phyloP scores from a whole-genome alignment of 2,329 filamentous ascomycete genomes.

The Penicillium rolfsii region DNA sequence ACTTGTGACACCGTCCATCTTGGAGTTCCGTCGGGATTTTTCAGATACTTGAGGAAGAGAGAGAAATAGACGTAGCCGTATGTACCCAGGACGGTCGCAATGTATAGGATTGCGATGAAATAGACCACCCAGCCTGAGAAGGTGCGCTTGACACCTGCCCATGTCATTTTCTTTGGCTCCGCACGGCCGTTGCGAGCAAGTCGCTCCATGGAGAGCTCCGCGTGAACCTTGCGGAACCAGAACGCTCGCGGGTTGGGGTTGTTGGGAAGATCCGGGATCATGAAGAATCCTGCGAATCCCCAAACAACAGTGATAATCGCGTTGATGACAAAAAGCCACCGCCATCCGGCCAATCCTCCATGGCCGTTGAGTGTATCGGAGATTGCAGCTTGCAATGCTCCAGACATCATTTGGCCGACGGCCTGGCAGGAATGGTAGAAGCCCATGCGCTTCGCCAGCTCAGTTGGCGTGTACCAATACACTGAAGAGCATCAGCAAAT shows the following conservation, averaged over 20 bases:
- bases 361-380: slow-evolving; percentile 37
- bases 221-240: slow-evolving; percentile 52
- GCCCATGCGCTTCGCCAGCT: slow-evolving; percentile 39
- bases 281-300: slow-evolving; percentile 40
- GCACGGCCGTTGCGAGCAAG: slow-evolving; percentile 51
- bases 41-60: slow-evolving; percentile 30
- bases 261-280: slow-evolving; percentile 46
- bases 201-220: slow-evolving; percentile 49
- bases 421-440: slow-evolving; percentile 39
- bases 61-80: slow-evolving; percentile 48
- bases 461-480: slow-evolving; percentile 46
- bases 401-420: slow-evolving; percentile 38
- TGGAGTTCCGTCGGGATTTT: slow-evolving; percentile 45
- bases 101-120: slow-evolving; percentile 52
- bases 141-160: slow-evolving; percentile 50
- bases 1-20: slow-evolving; percentile 51
- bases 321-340: slow-evolving; percentile 46
- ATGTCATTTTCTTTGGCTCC: slow-evolving; percentile 52
- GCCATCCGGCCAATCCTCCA: slow-evolving; percentile 39
- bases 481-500: slow-evolving; percentile 9
- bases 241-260: slow-evolving; percentile 31
- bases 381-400: slow-evolving; percentile 38
- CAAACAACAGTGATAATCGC: slow-evolving; percentile 44
- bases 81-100: slow-evolving; percentile 51
- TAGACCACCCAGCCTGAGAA: slow-evolving; percentile 52